These are phyloP conservation scores for Tuctoria greenei DNA, from an alignment of 176 grass and related monocot species.

Conservation along the genomic window DNA sequence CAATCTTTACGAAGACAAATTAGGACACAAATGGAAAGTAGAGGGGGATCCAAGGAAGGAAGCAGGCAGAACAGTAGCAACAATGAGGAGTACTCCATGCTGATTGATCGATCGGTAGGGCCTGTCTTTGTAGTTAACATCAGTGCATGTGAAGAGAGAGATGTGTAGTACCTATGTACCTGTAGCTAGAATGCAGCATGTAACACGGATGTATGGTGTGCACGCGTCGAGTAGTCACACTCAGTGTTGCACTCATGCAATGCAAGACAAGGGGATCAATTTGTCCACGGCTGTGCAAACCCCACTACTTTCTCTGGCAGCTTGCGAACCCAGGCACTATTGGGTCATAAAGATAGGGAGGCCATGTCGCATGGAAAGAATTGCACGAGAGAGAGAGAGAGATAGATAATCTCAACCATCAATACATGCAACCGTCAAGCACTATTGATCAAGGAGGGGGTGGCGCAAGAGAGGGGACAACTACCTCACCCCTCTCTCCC, in stretches of 20 bases:
- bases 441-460: conserved; percentile 41
- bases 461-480: conserved; percentile 27
- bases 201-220: conserved; percentile 21
- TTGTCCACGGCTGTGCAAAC: conserved; percentile 66
- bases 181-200: background rate
- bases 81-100: conserved; percentile 18
- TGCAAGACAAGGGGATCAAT: conserved; percentile 83
- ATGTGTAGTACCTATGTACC: background rate
- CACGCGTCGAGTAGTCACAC: conserved; percentile 49
- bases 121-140: conserved; percentile 26
- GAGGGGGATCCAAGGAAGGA: conserved; percentile 23
- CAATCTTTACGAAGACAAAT: conserved; percentile 33
- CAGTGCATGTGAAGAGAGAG: background rate
- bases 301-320: conserved; percentile 50
- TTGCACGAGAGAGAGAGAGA: conserved; percentile 39
- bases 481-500: conserved; percentile 18
- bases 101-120: conserved; percentile 4
- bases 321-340: conserved; percentile 58
- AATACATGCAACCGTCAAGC: conserved; percentile 52
- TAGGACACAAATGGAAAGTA: conserved; percentile 24
- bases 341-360: conserved; percentile 66
- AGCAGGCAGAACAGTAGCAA: conserved; percentile 21
- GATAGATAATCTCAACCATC: conserved; percentile 19
- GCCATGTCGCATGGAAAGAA: conserved; percentile 53
- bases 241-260: conserved; percentile 76